Evolutionary conservation across 345 rosid genomes (phyloP), one percentile per base, ranked within the genome.

Genomic region (Murraya koenigii): DNA sequence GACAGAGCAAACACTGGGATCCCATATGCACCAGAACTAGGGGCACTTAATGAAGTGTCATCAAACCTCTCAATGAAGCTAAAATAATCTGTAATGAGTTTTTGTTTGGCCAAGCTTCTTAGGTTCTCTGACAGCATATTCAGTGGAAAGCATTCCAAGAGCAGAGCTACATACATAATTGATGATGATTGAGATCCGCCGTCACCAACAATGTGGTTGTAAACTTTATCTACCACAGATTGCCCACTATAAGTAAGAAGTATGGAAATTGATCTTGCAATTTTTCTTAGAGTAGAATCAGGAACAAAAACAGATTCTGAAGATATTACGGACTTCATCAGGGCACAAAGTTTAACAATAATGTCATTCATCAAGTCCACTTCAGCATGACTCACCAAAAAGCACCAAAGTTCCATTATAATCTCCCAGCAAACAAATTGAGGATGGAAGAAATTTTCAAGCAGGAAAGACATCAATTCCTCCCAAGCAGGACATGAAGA

Each of bases 371-470:
- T 88, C 76, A 82, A 78, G 77, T 86, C 86, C 28, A 63, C 79
- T 75, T 88, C 89, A 85, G 93, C 91, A 82, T 90, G 82, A 49
- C 93, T 87, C 77, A 87, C 77, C 84, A 90, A 75, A 80, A 95
- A 96, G 89, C 97, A 87, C 94, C 92, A 91, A 58, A 96, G 91
- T 76, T 96, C 99, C 89, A 84, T 73, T 36, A 91, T 82, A 71
- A 90, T 86, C 85, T 96, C 97, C 88, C 88, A 84, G 79, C 99
- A 94, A 77, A 92, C 89, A 80, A 84, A 84, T 82, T 96, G 95
- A 62, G 97, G 97, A 83, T 96, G 97, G 81, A 90, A 87, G 74
- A 96, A 84, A 87, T 92, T 96, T 64, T 89, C 89, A 41, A 92
- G 82, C 81, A 96, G 78, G 86, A 92, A 89, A 82, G 80, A 82